These are phyloP conservation scores for Colletotrichum caudatum DNA, from an alignment of 2,329 filamentous ascomycete genomes.

Conservation along the genomic window DNA sequence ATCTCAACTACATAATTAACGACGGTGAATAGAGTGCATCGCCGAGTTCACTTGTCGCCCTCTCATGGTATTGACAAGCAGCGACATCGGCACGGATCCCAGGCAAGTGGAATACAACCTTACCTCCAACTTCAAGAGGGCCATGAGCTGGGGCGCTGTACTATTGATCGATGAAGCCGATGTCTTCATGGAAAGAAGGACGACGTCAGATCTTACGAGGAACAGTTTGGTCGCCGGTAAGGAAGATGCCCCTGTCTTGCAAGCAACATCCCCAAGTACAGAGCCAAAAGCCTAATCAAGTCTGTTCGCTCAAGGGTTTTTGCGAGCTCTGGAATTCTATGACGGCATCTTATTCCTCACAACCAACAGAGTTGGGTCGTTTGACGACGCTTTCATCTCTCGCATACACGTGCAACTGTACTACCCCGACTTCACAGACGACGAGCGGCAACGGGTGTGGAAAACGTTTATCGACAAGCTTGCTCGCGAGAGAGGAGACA, in stretches of 20 bases:
- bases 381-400: constrained; percentile 51
- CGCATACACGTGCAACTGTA: constrained; percentile 48
- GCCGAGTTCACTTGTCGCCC: constrained; percentile 49
- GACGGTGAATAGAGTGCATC: constrained; percentile 49
- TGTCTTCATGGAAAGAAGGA: constrained; percentile 42
- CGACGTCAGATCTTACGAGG: constrained; percentile 38
- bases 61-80: constrained; percentile 48
- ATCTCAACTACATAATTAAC: background rate
- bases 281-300: background rate
- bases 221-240: constrained; percentile 41
- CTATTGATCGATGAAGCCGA: constrained; percentile 50
- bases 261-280: background rate
- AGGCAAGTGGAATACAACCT: constrained; percentile 40
- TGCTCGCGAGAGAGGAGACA: constrained; percentile 42
- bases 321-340: constrained; percentile 48
- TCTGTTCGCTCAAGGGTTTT: constrained; percentile 44
- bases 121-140: constrained; percentile 40
- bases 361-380: constrained; percentile 47
- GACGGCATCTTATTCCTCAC: constrained; percentile 50
- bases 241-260: background rate
- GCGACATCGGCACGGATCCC: constrained; percentile 44
- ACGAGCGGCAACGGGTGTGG: constrained; percentile 47
- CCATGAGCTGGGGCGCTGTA: constrained; percentile 47
- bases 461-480: constrained; percentile 47
- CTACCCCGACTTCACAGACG: constrained; percentile 47